Evolutionary conservation across 805 yeast species (phyloP).

Genomic region (Lipomyces yamadae): DNA sequence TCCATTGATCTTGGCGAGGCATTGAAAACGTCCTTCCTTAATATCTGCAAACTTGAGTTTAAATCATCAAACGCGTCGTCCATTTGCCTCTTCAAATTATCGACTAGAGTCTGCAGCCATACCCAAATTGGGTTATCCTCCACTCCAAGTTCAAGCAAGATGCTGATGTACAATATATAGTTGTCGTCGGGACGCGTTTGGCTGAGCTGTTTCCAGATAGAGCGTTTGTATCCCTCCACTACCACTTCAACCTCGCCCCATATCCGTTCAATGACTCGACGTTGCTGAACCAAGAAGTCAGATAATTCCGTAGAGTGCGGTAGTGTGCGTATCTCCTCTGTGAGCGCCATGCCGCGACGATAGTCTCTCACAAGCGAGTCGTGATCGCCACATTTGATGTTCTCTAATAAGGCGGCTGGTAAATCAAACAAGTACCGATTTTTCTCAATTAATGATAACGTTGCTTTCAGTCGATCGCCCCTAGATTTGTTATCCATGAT

Average conservation of each 20-base stretch:
- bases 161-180: slow-evolving; percentile 41
- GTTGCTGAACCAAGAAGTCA: slow-evolving; percentile 41
- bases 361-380: slow-evolving; percentile 63
- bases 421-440: slow-evolving; percentile 61
- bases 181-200: slow-evolving; percentile 44
- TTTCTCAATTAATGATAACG: slow-evolving; percentile 58
- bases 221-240: slow-evolving; percentile 58
- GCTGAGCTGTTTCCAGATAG: slow-evolving; percentile 57
- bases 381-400: slow-evolving; percentile 56
- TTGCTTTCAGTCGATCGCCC: slow-evolving; percentile 55
- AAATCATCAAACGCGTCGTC: slow-evolving; percentile 51
- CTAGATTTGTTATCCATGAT: slow-evolving; percentile 57
- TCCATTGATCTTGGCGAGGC: slow-evolving; percentile 11
- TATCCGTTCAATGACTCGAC: slow-evolving; percentile 54
- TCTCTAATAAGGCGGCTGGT: slow-evolving; percentile 55
- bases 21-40: slow-evolving; percentile 24
- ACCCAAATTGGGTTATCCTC: slow-evolving; percentile 66
- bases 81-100: slow-evolving; percentile 49
- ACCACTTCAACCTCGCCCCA: slow-evolving; percentile 62
- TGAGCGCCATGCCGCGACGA: slow-evolving; percentile 52
- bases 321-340: slow-evolving; percentile 39
- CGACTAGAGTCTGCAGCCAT: slow-evolving; percentile 62
- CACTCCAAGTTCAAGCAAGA: slow-evolving; percentile 65
- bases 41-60: slow-evolving; percentile 32
- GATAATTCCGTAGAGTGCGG: slow-evolving; percentile 36